Evolutionary conservation across 306 rosid species (phyloP).

Genomic region (Sphenostylis stenocarpa): DNA sequence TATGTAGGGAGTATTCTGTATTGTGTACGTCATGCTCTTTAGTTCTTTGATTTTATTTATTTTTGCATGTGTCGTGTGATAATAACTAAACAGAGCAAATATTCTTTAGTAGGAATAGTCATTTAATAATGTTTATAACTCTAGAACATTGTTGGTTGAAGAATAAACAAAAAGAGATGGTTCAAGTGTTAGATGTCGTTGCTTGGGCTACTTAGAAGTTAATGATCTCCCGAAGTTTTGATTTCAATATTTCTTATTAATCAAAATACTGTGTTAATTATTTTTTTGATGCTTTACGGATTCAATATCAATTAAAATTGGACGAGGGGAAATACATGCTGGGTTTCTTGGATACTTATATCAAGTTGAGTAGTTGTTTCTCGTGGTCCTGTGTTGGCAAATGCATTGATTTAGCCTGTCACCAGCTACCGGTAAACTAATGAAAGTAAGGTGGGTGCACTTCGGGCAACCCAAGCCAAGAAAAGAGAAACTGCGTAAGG

Average conservation of each 20-base stretch:
- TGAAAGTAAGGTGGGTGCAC: too few species aligned
- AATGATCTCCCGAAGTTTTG: background rate
- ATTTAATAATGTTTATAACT: background rate
- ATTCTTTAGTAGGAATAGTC: slow-evolving; percentile 15
- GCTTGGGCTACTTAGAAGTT: background rate
- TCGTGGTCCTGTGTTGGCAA: background rate
- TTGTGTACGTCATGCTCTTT: background rate
- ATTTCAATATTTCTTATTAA: background rate
- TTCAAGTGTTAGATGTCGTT: background rate
- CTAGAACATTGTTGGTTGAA: background rate
- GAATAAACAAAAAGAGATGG: background rate
- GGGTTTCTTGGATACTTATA: background rate
- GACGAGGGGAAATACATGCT: background rate
- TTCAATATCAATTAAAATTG: background rate
- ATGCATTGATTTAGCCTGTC: background rate
- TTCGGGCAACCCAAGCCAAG: too few species aligned
- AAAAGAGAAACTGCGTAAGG: too few species aligned
- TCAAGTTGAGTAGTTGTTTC: slow-evolving; percentile 1
- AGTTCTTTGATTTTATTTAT: slow-evolving; percentile 14
- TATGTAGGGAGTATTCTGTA: slow-evolving; percentile 30
- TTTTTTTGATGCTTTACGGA: background rate
- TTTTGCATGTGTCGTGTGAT: slow-evolving; percentile 1
- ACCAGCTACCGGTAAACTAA: too few species aligned
- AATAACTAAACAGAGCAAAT: background rate
- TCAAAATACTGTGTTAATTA: background rate